Base-by-base conservation (phyloP, 1,284 basidiomycete genomes). In the Tilletia walkeri region DNA sequence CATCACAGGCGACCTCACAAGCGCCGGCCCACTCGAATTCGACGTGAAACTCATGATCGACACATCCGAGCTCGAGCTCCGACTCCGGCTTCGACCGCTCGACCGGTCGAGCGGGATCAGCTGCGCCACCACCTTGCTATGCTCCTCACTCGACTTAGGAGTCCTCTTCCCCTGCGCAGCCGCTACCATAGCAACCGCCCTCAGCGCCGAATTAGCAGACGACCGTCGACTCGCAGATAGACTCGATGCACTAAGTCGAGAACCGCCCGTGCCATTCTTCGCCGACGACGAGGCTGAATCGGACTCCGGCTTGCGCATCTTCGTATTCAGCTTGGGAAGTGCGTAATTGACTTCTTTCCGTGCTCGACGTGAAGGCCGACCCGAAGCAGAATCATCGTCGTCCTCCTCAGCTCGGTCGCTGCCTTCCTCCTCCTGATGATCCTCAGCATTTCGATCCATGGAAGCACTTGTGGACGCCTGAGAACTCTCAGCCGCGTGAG, bases 321-420 rank as follows among this genome's bases (percentile, higher is more conserved):
- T 83, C 49, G 82, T 83, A 70, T 83, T 83, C 65, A 83, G 77
- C 63, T 83, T 83, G 2, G 82, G 82, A 36, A 83, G 67, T 2
- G 81, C 78, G 56, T 83, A 83, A 67, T 83, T 83, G 72, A 83
- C 72, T 69, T 78, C 80, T 68, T 78, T 78, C 54, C 80, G 78
- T 36, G 76, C 67, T 24, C 80, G 74, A 41, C 34, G 47, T 7
- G 49, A 66, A 20, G 68, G 36, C 38, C 68, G 59, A n/a, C 68
- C 65, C 20, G 39, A 45, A 3, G 34, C 14, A 3, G 67, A 68
- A 16, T 34, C 41, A 20, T 45, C 68, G 9, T 47, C 41, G 20
- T 65, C 7, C 41, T 38, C 59, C 7, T 49, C 36, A 48, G 24
- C 24, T 9, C 30, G 14, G 16, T 18, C 20, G 34, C 20, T 67